phyloP scores from a whole-genome alignment of 768 basidiomycete species.

The Naematelia encephala region DNA sequence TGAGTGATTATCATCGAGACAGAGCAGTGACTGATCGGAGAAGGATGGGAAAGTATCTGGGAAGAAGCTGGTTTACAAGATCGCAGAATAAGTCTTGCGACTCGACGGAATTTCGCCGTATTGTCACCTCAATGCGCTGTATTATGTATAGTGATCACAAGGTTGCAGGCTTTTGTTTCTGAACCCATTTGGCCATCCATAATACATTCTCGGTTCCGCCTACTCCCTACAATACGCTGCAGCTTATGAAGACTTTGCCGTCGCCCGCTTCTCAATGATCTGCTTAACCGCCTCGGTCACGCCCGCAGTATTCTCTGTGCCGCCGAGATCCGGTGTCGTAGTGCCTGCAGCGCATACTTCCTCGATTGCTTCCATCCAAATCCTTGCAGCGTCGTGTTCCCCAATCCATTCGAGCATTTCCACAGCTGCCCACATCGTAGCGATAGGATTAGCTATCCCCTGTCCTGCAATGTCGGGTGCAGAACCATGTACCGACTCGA shows the following conservation, averaged over 20 bases:
- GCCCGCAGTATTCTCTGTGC: slow-evolving; percentile 17
- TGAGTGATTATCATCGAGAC: background rate
- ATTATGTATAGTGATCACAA: no score
- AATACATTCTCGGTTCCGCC: background rate
- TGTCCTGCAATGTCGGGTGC: slow-evolving; percentile 61
- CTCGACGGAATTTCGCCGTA: no score
- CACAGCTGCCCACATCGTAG: slow-evolving; percentile 59
- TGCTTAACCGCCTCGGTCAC: slow-evolving; percentile 27
- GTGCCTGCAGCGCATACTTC: slow-evolving; percentile 23
- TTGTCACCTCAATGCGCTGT: no score
- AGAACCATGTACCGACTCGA: slow-evolving; percentile 61
- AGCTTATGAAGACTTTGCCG: background rate
- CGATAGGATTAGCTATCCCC: slow-evolving; percentile 60
- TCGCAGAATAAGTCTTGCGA: no score
- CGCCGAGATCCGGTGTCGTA: slow-evolving; percentile 32
- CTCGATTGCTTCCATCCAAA: slow-evolving; percentile 24
- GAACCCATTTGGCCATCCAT: no score
- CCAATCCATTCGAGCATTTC: slow-evolving; percentile 58
- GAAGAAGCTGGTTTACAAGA: slow-evolving; percentile 36
- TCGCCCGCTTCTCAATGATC: slow-evolving; percentile 6
- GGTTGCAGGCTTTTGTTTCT: no score
- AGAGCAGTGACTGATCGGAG: background rate
- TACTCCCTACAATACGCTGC: background rate
- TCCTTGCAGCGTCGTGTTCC: slow-evolving; percentile 50
- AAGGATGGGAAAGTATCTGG: slow-evolving; percentile 27